Base-by-base conservation (phyloP, 164 flowering plant species). In the Berberis thunbergii region DNA sequence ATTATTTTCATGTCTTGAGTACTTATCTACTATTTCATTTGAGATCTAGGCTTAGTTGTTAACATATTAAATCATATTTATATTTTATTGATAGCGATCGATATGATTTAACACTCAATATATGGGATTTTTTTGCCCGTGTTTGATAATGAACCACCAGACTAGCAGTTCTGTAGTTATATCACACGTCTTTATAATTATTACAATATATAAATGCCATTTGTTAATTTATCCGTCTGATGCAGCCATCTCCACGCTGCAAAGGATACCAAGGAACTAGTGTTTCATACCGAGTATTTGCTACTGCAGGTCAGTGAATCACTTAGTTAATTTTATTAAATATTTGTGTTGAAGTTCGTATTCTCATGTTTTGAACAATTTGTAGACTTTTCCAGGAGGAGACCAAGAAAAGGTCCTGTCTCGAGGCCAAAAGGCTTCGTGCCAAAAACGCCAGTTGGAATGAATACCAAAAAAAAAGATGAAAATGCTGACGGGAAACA, bases 381-480 rank as follows among this genome's bases (percentile, higher is more conserved):
- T 57, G 62, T 70, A 90, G 97, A 88, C 66, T 87, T 80, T 75
- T 86, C 95, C 13, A 83, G 80, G 80, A 86, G 79, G 76, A 80
- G 79, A 67, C 84, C 64, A 7, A 81, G 79, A 69, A 90, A 77
- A 78, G 59, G 62, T 56, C 74, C 81, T 6, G 63, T 69, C 44
- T 57, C 94, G 4, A 78, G 79, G 75, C 54, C 81, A n/a, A 80
- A 71, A 73, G 78, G 79, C 42, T 82, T 78, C 62, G 9, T 48
- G 50, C 87, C 88, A 40, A 88, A 77, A 77, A 59, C 78, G 10
- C 83, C 75, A 5, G 72, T 73, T 10, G 82, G 79, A 64, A 73
- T 74, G 7, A 78, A 80, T 68, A 65, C 74, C 39, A 87, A 77
- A 67, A 85, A 75, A 79, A 80, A 63, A 71, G 85, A 76, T 65